phyloP scores from a whole-genome alignment of 1,284 basidiomycete species.

The Malassezia sp. region DNA sequence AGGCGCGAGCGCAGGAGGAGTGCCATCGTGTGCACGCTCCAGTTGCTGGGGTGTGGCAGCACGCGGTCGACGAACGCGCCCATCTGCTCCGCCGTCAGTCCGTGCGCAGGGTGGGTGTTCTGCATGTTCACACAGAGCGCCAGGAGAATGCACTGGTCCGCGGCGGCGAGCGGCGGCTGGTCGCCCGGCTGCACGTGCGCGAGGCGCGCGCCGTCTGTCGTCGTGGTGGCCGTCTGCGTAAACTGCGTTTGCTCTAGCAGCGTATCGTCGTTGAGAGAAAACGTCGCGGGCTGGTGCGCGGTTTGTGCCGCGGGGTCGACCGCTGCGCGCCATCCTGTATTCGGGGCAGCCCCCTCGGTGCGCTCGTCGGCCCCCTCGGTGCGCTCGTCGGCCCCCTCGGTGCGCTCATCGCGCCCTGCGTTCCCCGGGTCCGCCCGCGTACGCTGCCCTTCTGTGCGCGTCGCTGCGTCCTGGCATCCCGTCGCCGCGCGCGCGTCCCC shows the following conservation, averaged over 20 bases:
- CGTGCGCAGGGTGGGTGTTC: conserved; percentile 45
- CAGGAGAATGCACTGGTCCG: conserved; percentile 41
- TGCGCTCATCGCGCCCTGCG: too few relatives aligned
- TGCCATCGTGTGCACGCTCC: conserved; percentile 46
- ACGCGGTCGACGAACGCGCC: conserved; percentile 38
- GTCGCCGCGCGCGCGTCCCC: conserved; percentile 5
- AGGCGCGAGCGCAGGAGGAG: conserved; percentile 41
- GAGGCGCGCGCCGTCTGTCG: conserved; percentile 46
- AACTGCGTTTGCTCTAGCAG: conserved; percentile 87
- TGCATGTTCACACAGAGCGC: conserved; percentile 41
- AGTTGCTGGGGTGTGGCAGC: conserved; percentile 37
- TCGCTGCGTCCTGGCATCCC: conserved; percentile 11
- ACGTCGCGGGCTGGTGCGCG: conserved; percentile 57
- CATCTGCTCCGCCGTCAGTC: conserved; percentile 41
- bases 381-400: too few relatives aligned
- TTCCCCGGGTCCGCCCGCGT: conserved; percentile 11
- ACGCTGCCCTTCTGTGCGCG: conserved; percentile 23
- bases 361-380: conserved; percentile 9
- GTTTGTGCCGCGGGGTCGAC: conserved; percentile 26
- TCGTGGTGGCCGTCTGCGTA: conserved; percentile 54
- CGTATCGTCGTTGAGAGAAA: conserved; percentile 87
- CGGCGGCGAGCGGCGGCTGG: conserved; percentile 55
- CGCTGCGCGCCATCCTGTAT: conserved; percentile 22
- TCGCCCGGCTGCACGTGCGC: conserved; percentile 64
- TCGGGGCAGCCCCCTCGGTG: conserved; percentile 8